A percentile compares a stretch with the other conserved stretches of the same genome.
Evolutionary conservation across 345 rosid species (phyloP).

Genomic region (Camelina neglecta): DNA sequence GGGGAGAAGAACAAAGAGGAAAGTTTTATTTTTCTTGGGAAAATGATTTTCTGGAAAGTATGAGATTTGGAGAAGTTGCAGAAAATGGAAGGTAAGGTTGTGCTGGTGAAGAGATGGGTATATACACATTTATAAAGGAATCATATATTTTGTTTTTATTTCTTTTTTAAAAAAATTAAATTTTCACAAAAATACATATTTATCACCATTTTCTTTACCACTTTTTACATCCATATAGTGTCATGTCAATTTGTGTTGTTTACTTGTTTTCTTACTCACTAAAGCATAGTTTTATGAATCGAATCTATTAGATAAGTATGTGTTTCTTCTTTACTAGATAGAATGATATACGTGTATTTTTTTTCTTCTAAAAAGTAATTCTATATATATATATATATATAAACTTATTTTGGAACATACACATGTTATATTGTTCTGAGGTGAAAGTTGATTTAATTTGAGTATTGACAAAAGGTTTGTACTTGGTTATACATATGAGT

Average conservation of each 20-base stretch:
- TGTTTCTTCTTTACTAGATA: slow-evolving; percentile 21
- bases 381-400: background rate
- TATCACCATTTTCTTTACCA: slow-evolving; percentile 21
- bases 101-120: slow-evolving; percentile 47
- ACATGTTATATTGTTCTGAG: background rate
- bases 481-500: slow-evolving; percentile 14
- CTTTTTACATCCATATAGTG: slow-evolving; percentile 37
- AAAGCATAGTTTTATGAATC: slow-evolving; percentile 34
- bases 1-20: slow-evolving; percentile 41
- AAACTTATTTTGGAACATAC: slow-evolving; percentile 19
- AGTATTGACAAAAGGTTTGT: slow-evolving; percentile 24
- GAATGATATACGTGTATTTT: background rate
- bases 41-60: slow-evolving; percentile 50
- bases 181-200: no score
- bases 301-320: slow-evolving; percentile 27
- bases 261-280: slow-evolving; percentile 33
- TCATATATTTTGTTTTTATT: background rate
- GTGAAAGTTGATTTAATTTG: slow-evolving; percentile 9
- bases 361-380: background rate
- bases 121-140: slow-evolving; percentile 47
- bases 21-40: slow-evolving; percentile 42
- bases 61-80: slow-evolving; percentile 49
- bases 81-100: slow-evolving; percentile 48
- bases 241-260: slow-evolving; percentile 37
- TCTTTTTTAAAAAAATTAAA: background rate